Conservation (phyloP, 129 eudicot genomes). For the Centrapalus pauciflorus region DNA sequence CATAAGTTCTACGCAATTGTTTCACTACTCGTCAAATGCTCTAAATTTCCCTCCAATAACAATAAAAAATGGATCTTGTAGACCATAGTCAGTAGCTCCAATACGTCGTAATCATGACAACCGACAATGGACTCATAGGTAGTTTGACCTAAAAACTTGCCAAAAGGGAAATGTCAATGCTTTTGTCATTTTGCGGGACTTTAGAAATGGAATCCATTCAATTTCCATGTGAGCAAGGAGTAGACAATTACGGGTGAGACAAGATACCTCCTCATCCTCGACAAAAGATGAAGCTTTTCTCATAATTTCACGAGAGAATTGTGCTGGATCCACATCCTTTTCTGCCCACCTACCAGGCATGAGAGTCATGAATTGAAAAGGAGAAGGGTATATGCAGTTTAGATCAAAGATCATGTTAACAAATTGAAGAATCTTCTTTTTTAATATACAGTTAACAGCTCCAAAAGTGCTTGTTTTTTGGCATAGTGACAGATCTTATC, state of each 20-base stretch:
- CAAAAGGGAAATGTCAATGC: too few relatives aligned
- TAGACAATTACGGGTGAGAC: neutral
- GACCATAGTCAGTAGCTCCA: too few relatives aligned
- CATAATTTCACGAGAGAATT: conserved; percentile 80
- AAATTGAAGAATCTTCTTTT: neutral
- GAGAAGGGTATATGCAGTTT: neutral
- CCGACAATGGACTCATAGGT: too few relatives aligned
- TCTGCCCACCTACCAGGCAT: conserved; percentile 80
- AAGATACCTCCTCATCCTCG: conserved; percentile 67
- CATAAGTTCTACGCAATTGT: too few relatives aligned
- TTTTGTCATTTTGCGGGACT: too few relatives aligned
- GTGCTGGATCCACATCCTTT: conserved; percentile 75
- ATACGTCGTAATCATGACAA: too few relatives aligned
- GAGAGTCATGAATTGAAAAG: neutral
- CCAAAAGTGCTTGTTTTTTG: neutral
- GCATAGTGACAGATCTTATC: neutral
- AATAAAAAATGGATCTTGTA: neutral
- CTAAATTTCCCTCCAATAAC: neutral
- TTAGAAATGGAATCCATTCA: too few relatives aligned
- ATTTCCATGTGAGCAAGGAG: too few relatives aligned
- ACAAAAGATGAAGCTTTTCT: conserved; percentile 61
- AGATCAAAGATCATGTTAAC: neutral
- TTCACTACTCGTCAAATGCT: neutral
- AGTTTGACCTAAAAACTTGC: too few relatives aligned
- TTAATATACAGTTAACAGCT: neutral